Base-by-base conservation (phyloP, 2,329 filamentous ascomycete genomes). In the Domatiomyces globalis region DNA sequence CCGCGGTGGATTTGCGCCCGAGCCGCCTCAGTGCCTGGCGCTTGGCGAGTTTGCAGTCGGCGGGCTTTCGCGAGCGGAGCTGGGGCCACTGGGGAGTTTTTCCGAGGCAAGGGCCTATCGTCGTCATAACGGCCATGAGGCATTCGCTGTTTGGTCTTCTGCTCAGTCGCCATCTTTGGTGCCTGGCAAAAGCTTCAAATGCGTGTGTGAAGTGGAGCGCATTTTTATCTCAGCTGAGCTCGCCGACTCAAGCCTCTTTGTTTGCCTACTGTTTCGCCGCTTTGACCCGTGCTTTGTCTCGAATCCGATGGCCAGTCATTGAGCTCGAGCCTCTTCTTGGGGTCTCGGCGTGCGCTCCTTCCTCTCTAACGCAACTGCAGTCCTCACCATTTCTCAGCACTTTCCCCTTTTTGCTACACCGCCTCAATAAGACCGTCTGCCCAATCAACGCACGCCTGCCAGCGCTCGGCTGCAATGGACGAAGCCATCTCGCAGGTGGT, bases 401-500 rank as follows among this genome's bases (percentile, higher is more conserved):
- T 15, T 39, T 15, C 33, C 22, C 33, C 12, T 39, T 15, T 15
- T 39, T 39, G 12, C 15, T 15, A 12, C 33, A 39, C 12, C 43
- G 2, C 43, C 20, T 22, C 20, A 8, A 45, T 22, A 45, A 45
- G 19, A 45, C 43, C 9, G 19, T 45, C 43, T 27, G 18, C 5
- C 43, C 22, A 20, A 19, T 45, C 43, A 45, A 19, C 10, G n/a
- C 43, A 20, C 22, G 43, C n/a, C 43, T 45, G 22, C n/a, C 18
- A 10, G 15, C 43, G 7, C 22, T 45, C 43, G 43, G 5, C 19
- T 19, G 19, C 22, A 2, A 20, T 45, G 18, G 84, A 85, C 59
- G 78, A 83, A 52, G 69, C 73, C 55, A 78, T 95, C 60, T 78
- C 79, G 57, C 80, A 81, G 63, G 95, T 98, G 66, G 80, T 81